These are phyloP conservation scores for Bruguiera gymnorhiza DNA, from an alignment of 345 rosid species.

Conservation along the genomic window DNA sequence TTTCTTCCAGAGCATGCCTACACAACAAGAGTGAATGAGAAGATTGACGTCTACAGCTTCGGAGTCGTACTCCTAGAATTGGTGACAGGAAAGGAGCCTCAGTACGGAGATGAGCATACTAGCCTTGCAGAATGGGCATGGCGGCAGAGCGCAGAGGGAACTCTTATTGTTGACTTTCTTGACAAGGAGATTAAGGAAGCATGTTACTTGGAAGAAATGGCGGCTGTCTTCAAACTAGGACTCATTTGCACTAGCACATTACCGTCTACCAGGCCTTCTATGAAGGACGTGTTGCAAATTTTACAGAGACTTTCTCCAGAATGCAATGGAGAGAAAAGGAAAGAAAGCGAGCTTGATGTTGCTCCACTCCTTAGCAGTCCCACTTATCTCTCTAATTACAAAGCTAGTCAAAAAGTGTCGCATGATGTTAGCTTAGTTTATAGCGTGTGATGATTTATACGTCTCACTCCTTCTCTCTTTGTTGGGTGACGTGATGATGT, in stretches of 20 bases:
- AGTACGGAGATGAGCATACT: conserved; percentile 53
- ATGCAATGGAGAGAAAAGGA: conserved; percentile 18
- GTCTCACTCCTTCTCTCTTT: too few species aligned
- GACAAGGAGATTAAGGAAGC: conserved; percentile 56
- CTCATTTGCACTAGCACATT: conserved; percentile 55
- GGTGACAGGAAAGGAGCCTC: conserved; percentile 74
- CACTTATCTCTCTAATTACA: conserved; percentile 31
- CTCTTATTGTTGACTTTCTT: conserved; percentile 40
- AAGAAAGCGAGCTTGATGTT: conserved; percentile 30
- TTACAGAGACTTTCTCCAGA: conserved; percentile 40
- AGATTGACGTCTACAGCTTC: conserved; percentile 83
- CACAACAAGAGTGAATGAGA: conserved; percentile 70
- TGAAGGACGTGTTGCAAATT: conserved; percentile 71
- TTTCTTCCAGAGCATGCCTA: conserved; percentile 62
- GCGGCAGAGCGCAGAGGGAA: conserved; percentile 51
- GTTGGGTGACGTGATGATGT: too few species aligned
- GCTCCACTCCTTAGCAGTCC: conserved; percentile 43
- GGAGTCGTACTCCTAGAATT: conserved; percentile 88
- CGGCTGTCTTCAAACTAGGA: conserved; percentile 60
- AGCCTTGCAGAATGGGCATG: conserved; percentile 94
- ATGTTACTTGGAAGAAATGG: conserved; percentile 48
- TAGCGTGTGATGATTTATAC: conserved; percentile 4
- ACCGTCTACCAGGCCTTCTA: conserved; percentile 64
- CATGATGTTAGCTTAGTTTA: conserved; percentile 15
- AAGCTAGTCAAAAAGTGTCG: conserved; percentile 15